These are phyloP conservation scores for Clarireedia hainanense DNA, from an alignment of 2,329 filamentous ascomycete species.

Conservation along the genomic window DNA sequence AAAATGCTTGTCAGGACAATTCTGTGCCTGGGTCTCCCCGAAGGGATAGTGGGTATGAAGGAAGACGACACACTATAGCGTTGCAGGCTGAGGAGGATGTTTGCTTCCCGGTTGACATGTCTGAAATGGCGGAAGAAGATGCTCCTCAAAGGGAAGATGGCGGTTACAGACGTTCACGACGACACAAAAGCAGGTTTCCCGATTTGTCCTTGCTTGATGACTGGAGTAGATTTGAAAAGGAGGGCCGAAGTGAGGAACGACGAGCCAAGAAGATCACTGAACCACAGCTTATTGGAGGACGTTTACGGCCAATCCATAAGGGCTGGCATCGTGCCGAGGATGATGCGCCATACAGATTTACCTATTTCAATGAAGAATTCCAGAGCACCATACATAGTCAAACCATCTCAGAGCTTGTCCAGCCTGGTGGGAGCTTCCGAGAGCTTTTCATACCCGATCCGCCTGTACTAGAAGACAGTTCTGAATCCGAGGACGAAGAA, in stretches of 20 bases:
- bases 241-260: constrained; percentile 72
- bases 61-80: constrained; percentile 49
- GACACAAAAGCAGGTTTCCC: constrained; percentile 72
- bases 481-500: constrained; percentile 52
- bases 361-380: constrained; percentile 97
- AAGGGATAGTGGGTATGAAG: constrained; percentile 22
- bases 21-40: constrained; percentile 22
- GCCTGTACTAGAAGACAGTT: constrained; percentile 63
- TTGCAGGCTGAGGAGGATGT: constrained; percentile 76
- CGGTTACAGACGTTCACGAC: constrained; percentile 29
- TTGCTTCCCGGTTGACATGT: constrained; percentile 80
- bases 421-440: constrained; percentile 73
- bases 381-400: constrained; percentile 94
- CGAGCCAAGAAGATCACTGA: constrained; percentile 89
- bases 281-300: constrained; percentile 83
- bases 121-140: constrained; percentile 76
- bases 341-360: constrained; percentile 88
- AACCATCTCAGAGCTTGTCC: constrained; percentile 85
- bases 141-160: constrained; percentile 41
- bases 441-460: constrained; percentile 90
- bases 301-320: constrained; percentile 70
- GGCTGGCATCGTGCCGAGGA: constrained; percentile 84
- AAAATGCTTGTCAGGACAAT: constrained; percentile 25
- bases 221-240: constrained; percentile 86
- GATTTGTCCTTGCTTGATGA: constrained; percentile 78